Conservation (phyloP, 2,329 filamentous ascomycete species). For the Aspergillus sp. region DNA sequence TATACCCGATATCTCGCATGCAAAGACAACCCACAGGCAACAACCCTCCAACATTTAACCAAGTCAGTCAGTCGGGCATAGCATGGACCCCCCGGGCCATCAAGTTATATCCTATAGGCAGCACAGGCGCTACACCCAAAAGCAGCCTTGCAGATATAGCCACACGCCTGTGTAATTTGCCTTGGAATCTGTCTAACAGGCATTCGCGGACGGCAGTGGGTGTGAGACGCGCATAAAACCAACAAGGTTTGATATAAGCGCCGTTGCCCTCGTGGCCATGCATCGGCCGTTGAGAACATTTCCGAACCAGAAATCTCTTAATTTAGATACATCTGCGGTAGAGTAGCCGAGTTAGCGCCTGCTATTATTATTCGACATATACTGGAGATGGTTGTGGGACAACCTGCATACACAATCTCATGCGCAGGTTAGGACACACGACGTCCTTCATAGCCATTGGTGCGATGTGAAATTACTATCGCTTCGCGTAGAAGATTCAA, state of each 20-base stretch:
- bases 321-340: background rate
- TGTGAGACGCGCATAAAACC: background rate
- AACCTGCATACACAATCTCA: too few relatives aligned
- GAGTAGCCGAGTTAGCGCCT: too few relatives aligned
- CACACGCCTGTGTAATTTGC: background rate
- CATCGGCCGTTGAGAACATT: too few relatives aligned
- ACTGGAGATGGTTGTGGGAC: too few relatives aligned
- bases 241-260: conserved; percentile 5
- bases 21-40: background rate
- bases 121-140: background rate
- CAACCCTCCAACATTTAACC: background rate
- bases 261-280: background rate
- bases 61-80: too few relatives aligned
- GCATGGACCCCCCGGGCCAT: too few relatives aligned
- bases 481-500: too few relatives aligned
- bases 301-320: background rate
- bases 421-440: too few relatives aligned
- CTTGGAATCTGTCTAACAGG: background rate
- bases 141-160: background rate
- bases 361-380: too few relatives aligned
- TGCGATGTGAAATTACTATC: too few relatives aligned
- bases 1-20: background rate
- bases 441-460: too few relatives aligned
- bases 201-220: background rate
- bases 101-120: too few relatives aligned